Evolutionary conservation across 805 yeast genomes (phyloP), one percentile per base, ranked within the genome.

Genomic region (Pichia phayaonensis): DNA sequence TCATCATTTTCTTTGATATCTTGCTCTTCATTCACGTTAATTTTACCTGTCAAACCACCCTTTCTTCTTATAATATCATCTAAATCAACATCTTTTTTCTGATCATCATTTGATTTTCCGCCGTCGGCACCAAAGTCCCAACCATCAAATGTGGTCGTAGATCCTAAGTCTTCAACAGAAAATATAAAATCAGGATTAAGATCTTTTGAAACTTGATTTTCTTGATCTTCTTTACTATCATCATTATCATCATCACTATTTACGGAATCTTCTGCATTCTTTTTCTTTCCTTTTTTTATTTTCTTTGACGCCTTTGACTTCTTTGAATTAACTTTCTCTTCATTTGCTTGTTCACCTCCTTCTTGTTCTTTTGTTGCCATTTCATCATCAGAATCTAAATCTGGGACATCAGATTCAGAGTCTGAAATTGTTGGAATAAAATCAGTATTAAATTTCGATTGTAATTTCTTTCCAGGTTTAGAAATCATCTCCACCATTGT

Each of bases 1-100:
- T 62, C 69, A 15, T 58, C 65, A 20, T 61, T 64, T 3, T 57
- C 66, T 13, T 61, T 65, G 56, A 68, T 73, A 15, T 67, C 73
- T 8, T 65, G 71, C 11, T 67, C 72, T 3, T 66, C 72, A 15
- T 65, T 70, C 21, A 54, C 38, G n/a, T 54, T 49, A 47, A 60
- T 42, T 22, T 59, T 55, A 29, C 67, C 68, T 23, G 61, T 54
- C 36, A 63, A 54, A 41, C 96, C 88, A 65, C 97, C 95, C 60
- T 87, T 90, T 66, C 90, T 77, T 69, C 84, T 81, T 58, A 92
- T 86, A 48, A 92, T 92, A 15, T 82, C 81, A 60, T 92, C 97
- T 54, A 92, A 74, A 71, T 92, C 96, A 10, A 89, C 96, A 54
- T 83, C 87, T 55, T 76, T 79, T 49, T 62, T 73, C 10, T 54